Percentiles rank a stretch among this genome's conserved stretches.
Conservation (phyloP, 139 green algal species). For the Yamagishiella unicocca region DNA sequence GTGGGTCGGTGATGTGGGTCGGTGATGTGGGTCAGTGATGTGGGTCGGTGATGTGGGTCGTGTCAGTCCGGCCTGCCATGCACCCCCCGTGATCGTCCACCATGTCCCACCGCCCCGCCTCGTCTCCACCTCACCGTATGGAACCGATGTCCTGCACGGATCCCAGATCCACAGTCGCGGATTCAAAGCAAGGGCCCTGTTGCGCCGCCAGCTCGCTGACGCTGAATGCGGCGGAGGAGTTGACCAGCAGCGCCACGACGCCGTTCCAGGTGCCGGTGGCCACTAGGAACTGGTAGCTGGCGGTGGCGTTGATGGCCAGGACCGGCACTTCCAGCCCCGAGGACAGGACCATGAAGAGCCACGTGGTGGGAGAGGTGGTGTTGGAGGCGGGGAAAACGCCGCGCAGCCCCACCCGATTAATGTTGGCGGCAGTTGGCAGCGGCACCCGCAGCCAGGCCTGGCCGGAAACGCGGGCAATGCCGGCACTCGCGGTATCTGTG, state of each 20-base stretch:
- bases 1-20: no score
- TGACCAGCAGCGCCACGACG: neutral
- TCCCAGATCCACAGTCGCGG: constrained; percentile 15
- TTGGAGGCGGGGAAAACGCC: constrained; percentile 2
- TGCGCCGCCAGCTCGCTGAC: constrained; percentile 9
- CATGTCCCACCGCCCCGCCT: no score
- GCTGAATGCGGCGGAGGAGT: neutral
- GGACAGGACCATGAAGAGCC: neutral
- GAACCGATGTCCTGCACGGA: neutral
- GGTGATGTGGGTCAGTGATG: no score
- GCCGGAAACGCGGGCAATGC: neutral
- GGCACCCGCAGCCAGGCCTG: neutral
- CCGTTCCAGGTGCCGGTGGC: neutral
- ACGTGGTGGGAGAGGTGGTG: neutral
- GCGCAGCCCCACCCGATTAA: constrained; percentile 4
- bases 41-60: no score
- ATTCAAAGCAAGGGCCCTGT: neutral
- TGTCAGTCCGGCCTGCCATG: no score
- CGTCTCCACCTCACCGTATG: constrained; percentile 4
- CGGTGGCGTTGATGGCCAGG: neutral
- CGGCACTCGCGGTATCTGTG: neutral
- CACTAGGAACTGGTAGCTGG: neutral
- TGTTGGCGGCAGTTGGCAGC: neutral
- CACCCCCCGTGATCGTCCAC: no score
- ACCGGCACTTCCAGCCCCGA: neutral